These are phyloP conservation scores for Syzygium aromaticum DNA, from an alignment of 345 rosid genomes.

Conservation along the genomic window DNA sequence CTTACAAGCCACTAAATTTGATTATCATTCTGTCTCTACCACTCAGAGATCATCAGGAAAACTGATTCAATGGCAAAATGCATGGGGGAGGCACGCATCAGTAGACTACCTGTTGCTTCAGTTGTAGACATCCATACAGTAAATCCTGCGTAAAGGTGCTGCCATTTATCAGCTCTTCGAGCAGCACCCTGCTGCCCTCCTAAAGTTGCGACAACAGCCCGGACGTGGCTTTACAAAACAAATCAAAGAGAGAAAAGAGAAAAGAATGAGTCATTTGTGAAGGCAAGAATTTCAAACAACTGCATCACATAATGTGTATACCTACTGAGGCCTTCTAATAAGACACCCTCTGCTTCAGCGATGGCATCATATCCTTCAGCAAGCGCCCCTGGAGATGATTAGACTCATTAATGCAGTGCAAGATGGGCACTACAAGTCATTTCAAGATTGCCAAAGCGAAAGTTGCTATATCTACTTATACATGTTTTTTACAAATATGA, in stretches of 20 bases:
- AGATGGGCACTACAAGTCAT: constrained; percentile 4
- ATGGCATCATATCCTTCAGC: constrained; percentile 62
- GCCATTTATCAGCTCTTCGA: constrained; percentile 49
- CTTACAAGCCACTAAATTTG: neutral
- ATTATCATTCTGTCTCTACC: neutral
- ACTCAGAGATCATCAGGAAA: neutral
- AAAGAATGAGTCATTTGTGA: neutral
- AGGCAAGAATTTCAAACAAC: neutral
- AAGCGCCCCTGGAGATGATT: constrained; percentile 46
- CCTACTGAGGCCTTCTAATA: constrained; percentile 83
- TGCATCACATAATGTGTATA: constrained; percentile 8
- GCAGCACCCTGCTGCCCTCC: constrained; percentile 80
- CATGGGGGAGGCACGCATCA: neutral
- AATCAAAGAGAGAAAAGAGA: neutral
- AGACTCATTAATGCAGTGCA: constrained; percentile 19
- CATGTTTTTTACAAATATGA: neutral
- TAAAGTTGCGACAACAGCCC: constrained; percentile 78
- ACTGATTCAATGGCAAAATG: neutral
- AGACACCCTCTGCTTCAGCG: constrained; percentile 51
- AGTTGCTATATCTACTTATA: neutral
- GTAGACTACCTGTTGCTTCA: constrained; percentile 54
- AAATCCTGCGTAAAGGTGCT: constrained; percentile 76
- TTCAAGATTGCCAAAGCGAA: neutral
- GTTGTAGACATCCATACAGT: constrained; percentile 81
- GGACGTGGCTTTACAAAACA: constrained; percentile 56